Conservation (phyloP, 2,329 filamentous ascomycete genomes). For the Ceratocystis cacaofunesta region DNA sequence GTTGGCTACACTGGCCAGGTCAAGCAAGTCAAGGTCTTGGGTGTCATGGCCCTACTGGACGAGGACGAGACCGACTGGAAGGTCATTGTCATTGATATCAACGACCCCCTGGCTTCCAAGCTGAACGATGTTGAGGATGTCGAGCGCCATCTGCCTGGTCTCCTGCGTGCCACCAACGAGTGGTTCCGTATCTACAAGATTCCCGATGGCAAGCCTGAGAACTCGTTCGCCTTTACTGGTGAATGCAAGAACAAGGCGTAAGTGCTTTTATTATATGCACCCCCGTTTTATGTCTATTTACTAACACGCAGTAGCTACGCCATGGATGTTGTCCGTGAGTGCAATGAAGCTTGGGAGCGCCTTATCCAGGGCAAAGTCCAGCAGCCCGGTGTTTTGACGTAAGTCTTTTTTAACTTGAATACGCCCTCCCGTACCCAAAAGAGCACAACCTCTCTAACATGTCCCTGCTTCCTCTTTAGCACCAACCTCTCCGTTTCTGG, state of each 20-base stretch:
- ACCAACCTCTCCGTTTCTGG: conserved; percentile 65
- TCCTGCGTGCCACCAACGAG: conserved; percentile 95
- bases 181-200: conserved; percentile 99
- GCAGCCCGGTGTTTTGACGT: conserved; percentile 67
- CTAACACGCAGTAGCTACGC: conserved; percentile 49
- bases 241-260: conserved; percentile 98
- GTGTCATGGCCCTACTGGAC: conserved; percentile 97
- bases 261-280: conserved; percentile 31
- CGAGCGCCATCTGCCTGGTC: conserved; percentile 91
- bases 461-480: conserved; percentile 31
- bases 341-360: conserved; percentile 91
- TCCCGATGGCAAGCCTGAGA: conserved; percentile 99
- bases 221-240: conserved; percentile 99
- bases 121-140: conserved; percentile 98
- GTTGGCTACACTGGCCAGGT: conserved; percentile 92
- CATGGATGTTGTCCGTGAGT: conserved; percentile 89
- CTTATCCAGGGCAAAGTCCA: conserved; percentile 81
- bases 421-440: neutral
- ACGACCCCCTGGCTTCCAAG: conserved; percentile 90
- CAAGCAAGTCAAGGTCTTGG: conserved; percentile 99
- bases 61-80: conserved; percentile 99
- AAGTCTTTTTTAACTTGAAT: conserved; percentile 29
- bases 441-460: conserved; percentile 22
- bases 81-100: conserved; percentile 98
- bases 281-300: conserved; percentile 4